Conservation (phyloP, 2,329 filamentous ascomycete species). For the Monilinia polystroma region DNA sequence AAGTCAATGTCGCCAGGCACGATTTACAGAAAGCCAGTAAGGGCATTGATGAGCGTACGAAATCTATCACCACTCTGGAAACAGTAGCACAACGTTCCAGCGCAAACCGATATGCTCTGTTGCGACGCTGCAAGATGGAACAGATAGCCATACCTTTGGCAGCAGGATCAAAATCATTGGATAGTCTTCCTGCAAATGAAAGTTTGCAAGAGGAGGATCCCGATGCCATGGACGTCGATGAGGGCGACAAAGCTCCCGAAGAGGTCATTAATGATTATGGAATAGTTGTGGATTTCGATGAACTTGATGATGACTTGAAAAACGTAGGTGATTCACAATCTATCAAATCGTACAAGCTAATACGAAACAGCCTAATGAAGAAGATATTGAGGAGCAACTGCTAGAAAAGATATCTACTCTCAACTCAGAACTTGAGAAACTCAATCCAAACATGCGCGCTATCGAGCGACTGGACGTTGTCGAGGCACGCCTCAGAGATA, state of each 20-base stretch:
- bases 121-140: slow-evolving; percentile 89
- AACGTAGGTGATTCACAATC: slow-evolving; percentile 56
- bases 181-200: slow-evolving; percentile 85
- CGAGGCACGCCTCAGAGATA: slow-evolving; percentile 75
- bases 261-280: slow-evolving; percentile 82
- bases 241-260: slow-evolving; percentile 61
- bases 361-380: slow-evolving; percentile 59
- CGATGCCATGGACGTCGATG: slow-evolving; percentile 92
- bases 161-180: slow-evolving; percentile 67
- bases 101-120: slow-evolving; percentile 76
- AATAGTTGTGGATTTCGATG: slow-evolving; percentile 83
- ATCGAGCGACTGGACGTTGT: slow-evolving; percentile 88
- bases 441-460: slow-evolving; percentile 95
- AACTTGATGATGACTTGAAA: slow-evolving; percentile 78
- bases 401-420: slow-evolving; percentile 75
- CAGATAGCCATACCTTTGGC: slow-evolving; percentile 83
- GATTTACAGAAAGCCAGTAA: slow-evolving; percentile 83
- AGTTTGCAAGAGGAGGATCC: slow-evolving; percentile 72
- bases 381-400: slow-evolving; percentile 71
- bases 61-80: slow-evolving; percentile 76
- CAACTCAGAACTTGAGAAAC: slow-evolving; percentile 80
- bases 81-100: slow-evolving; percentile 83
- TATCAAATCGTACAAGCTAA: slow-evolving; percentile 38
- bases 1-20: slow-evolving; percentile 72
- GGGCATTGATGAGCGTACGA: slow-evolving; percentile 73